Percentiles rank a stretch among this genome's conserved stretches.
These are phyloP conservation scores for Hypholoma sublateritium DNA, from an alignment of 768 basidiomycete genomes.

Conservation along the genomic window DNA sequence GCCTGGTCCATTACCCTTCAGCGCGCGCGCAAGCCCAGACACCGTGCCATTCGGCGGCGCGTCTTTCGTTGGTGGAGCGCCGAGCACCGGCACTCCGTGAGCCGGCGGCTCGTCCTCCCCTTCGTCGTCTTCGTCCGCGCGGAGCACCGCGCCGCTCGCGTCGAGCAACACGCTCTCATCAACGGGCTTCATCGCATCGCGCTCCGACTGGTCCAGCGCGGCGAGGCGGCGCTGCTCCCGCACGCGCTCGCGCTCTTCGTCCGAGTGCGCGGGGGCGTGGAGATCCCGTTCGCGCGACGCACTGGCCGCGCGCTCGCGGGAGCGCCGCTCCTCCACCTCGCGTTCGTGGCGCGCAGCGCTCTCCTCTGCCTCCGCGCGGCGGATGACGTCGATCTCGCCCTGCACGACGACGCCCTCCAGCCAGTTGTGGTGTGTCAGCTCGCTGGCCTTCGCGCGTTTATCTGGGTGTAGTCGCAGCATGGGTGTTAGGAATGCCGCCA, in stretches of 20 bases:
- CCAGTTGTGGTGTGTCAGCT: slow-evolving; percentile 86
- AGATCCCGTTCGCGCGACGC: background rate
- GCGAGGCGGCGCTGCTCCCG: slow-evolving; percentile 32
- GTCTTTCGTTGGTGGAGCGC: slow-evolving; percentile 17
- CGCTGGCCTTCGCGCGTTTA: slow-evolving; percentile 84
- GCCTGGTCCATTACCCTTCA: slow-evolving; percentile 5
- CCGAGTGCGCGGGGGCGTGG: background rate
- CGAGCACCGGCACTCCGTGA: slow-evolving; percentile 15
- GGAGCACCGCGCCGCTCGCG: slow-evolving; percentile 9
- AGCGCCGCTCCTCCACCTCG: slow-evolving; percentile 37
- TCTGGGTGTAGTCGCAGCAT: slow-evolving; percentile 92
- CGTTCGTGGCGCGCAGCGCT: slow-evolving; percentile 38
- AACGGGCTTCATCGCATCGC: slow-evolving; percentile 74
- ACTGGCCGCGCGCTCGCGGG: slow-evolving; percentile 29
- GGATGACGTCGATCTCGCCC: slow-evolving; percentile 85
- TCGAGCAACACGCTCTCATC: slow-evolving; percentile 39
- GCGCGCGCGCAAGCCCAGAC: slow-evolving; percentile 17
- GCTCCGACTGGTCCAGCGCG: slow-evolving; percentile 38
- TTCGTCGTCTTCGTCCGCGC: slow-evolving; percentile 11
- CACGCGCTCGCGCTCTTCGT: slow-evolving; percentile 39
- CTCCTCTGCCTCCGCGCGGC: slow-evolving; percentile 48
- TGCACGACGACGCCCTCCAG: slow-evolving; percentile 82
- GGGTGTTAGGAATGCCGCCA: slow-evolving; percentile 79
- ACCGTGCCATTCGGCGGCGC: background rate
- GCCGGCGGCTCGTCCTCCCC: slow-evolving; percentile 10